These are phyloP conservation scores for Colletotrichum camelliae DNA, from an alignment of 2,329 filamentous ascomycete genomes.

Conservation along the genomic window DNA sequence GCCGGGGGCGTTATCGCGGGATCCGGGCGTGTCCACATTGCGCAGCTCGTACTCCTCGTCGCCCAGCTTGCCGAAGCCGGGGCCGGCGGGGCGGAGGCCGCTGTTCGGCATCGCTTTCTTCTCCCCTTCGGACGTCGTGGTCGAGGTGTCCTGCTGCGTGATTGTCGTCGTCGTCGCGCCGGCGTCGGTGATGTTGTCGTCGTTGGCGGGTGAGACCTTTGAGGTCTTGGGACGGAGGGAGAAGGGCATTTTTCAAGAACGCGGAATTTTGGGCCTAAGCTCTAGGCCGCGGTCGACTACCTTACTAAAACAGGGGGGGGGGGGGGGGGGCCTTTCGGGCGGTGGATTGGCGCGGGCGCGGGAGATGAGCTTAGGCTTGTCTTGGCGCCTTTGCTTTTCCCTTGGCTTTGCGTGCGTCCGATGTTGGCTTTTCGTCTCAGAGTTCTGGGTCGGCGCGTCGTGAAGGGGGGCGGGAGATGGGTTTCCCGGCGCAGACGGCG, in stretches of 20 bases:
- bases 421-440: not conserved
- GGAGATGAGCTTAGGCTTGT: not conserved
- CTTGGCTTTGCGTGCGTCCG: not conserved
- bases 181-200: not conserved
- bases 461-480: not conserved
- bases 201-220: not conserved
- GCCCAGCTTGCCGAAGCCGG: constrained; percentile 26
- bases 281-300: not conserved
- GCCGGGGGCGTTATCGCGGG: not conserved
- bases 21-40: not conserved
- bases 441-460: not conserved
- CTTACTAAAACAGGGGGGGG: not conserved
- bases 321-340: not conserved
- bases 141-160: not conserved
- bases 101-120: constrained; percentile 1
- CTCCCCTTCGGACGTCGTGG: not conserved
- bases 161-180: not conserved
- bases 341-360: not conserved
- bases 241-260: constrained; percentile 6
- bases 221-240: not conserved
- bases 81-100: not conserved
- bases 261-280: not conserved
- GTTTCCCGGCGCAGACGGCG: not conserved
- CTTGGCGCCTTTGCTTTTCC: not conserved
- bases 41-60: constrained; percentile 22